A percentile compares a stretch with the other conserved stretches of the same genome.
These are phyloP conservation scores for Barbatosphaeria neglecta DNA, from an alignment of 495 filamentous ascomycete species.

Conservation along the genomic window DNA sequence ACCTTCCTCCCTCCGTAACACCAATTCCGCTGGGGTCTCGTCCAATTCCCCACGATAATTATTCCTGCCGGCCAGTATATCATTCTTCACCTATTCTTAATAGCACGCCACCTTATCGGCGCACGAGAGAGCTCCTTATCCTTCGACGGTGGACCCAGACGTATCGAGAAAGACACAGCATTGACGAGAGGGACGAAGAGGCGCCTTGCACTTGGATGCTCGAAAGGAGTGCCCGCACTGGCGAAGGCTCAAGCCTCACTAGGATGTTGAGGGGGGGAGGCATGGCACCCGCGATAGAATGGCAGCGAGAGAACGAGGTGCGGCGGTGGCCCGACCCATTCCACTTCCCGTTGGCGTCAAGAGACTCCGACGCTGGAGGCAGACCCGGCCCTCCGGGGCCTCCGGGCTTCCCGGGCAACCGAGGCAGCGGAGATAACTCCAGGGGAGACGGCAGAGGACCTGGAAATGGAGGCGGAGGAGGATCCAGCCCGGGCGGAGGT, in stretches of 20 bases:
- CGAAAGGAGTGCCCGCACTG: conserved; percentile 8
- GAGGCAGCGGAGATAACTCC: conserved; percentile 1
- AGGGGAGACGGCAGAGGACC: conserved; percentile 3
- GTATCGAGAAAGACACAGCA: not conserved
- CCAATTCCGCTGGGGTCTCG: conserved; percentile 5
- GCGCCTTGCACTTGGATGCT: conserved; percentile 1
- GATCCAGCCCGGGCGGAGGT: not conserved
- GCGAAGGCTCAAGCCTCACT: conserved; percentile 3
- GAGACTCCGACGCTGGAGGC: conserved; percentile 1
- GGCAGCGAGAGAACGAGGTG: not conserved
- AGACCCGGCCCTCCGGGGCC: too few relatives aligned
- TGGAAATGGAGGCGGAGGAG: not conserved
- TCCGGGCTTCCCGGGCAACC: too few relatives aligned
- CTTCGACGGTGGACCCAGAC: not conserved
- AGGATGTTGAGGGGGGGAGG: conserved; percentile 13
- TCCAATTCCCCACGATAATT: conserved; percentile 10
- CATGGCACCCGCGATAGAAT: conserved; percentile 17
- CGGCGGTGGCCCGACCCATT: conserved; percentile 3
- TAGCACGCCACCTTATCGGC: not conserved
- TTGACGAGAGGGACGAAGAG: not conserved
- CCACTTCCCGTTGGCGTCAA: not conserved
- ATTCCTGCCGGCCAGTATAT: conserved; percentile 11
- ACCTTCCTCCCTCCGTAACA: conserved; percentile 1
- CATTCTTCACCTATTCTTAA: conserved; percentile 6
- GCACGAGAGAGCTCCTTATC: not conserved